phyloP scores from a whole-genome alignment of 345 rosid genomes.

The Euphorbia peplus region DNA sequence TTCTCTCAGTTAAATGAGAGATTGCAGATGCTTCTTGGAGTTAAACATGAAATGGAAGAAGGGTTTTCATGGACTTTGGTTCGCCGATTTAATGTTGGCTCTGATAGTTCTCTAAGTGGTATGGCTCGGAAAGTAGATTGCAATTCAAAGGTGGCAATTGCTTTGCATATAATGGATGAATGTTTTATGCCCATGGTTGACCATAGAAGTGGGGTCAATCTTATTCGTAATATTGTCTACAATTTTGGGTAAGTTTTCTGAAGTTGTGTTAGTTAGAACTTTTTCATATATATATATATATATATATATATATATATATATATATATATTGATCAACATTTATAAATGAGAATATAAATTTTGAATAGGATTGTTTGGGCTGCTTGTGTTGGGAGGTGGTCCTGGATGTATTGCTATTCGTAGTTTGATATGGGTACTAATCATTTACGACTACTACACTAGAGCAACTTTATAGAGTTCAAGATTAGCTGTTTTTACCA shows the following conservation, averaged over 20 bases:
- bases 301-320: too few species aligned
- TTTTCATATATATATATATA: not conserved
- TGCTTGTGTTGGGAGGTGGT: slow-evolving; percentile 4
- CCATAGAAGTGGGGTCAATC: slow-evolving; percentile 82
- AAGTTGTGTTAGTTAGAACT: not conserved
- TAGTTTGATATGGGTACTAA: not conserved
- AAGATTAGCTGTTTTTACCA: not conserved
- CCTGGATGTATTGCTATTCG: not conserved
- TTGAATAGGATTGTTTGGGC: not conserved
- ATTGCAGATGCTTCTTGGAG: slow-evolving; percentile 68
- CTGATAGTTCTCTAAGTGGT: slow-evolving; percentile 49
- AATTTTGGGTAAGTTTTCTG: slow-evolving; percentile 66
- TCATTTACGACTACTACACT: not conserved
- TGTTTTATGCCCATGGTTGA: slow-evolving; percentile 85
- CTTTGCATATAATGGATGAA: slow-evolving; percentile 83
- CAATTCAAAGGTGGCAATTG: slow-evolving; percentile 88
- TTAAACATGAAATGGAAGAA: slow-evolving; percentile 69
- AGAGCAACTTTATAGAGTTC: not conserved
- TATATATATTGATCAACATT: not conserved
- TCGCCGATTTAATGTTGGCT: slow-evolving; percentile 53
- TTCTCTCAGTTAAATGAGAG: slow-evolving; percentile 50
- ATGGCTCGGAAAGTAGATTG: slow-evolving; percentile 54
- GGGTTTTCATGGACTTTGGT: slow-evolving; percentile 86
- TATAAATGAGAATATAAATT: not conserved
- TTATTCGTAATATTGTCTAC: slow-evolving; percentile 81